Conservation (phyloP, 148 eudicot genomes). For the Camellia granthamiana region DNA sequence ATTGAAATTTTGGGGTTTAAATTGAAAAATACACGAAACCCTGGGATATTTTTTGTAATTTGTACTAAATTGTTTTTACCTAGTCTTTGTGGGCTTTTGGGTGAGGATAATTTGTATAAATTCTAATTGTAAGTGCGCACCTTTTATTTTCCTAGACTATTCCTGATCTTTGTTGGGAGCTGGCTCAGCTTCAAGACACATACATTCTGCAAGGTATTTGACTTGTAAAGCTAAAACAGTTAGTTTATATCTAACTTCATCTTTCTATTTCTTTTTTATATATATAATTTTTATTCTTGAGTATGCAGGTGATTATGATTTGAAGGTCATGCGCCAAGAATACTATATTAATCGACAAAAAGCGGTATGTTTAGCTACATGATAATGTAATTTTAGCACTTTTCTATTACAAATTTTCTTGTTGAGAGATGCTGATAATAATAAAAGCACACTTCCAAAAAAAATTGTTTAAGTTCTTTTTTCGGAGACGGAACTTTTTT, state of each 20-base stretch:
- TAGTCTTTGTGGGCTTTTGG: not conserved
- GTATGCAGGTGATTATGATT: slow-evolving; percentile 86
- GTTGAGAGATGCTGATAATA: not conserved
- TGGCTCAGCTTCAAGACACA: slow-evolving; percentile 99
- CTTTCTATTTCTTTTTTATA: not conserved
- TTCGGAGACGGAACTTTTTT: not conserved
- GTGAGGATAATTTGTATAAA: not conserved
- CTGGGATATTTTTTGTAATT: too few relatives aligned
- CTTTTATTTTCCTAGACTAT: slow-evolving; percentile 53
- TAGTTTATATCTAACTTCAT: not conserved
- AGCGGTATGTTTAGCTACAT: slow-evolving; percentile 48
- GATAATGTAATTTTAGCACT: not conserved
- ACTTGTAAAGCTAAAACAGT: not conserved
- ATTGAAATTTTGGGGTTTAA: too few relatives aligned
- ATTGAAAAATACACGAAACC: too few relatives aligned
- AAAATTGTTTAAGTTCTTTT: not conserved
- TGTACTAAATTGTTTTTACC: too few relatives aligned
- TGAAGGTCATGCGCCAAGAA: slow-evolving; percentile 99
- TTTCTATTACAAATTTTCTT: not conserved
- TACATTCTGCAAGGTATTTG: slow-evolving; percentile 88
- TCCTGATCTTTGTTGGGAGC: slow-evolving; percentile 95
- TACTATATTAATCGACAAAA: slow-evolving; percentile 87
- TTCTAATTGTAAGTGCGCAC: not conserved
- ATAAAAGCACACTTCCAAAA: not conserved
- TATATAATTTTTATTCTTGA: not conserved